Base-by-base conservation (phyloP, 2,329 filamentous ascomycete genomes). In the Clonostachys solani region DNA sequence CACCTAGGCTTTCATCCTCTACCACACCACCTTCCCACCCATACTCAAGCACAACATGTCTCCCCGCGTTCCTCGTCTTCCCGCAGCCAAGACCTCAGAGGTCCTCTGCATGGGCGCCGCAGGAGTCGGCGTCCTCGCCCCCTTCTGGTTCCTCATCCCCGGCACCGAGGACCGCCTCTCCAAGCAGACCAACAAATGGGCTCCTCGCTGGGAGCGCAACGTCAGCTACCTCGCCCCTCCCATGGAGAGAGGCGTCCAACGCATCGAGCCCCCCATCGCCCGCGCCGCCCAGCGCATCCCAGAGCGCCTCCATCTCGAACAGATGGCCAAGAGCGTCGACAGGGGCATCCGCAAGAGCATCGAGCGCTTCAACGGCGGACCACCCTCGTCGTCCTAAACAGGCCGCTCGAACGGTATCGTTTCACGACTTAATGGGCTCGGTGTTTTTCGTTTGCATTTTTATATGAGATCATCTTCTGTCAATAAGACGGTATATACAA, bases 171-270 rank as follows among this genome's bases (percentile, higher is more conserved):
- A 81, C 60, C 71, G 72, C 40, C 60, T 82, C 35, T 72, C 75
- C 46, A 63, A 64, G 19, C 77, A 80, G 61, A 82, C 79, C 5
- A 66, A 69, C 49, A 73, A 75, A 56, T 82, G 79, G 79, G 79
- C 78, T 5, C 77, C 78, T 16, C 73, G 76, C 47, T 83, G 79
- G 79, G 78, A 82, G 63, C 68, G 71, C 46, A 80, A 79, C 62
- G 73, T 81, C 58, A 72, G 65, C 52, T 76, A 74, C 66, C 74
- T 81, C 59, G 64, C 67, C 9, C 63, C 67, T n/a, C 72, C 73
- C 15, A 69, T 71, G 29, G 69, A 75, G 60, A 64, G 65, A 17
- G 64, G 71, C 44, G 68, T 77, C 38, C 72, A 74, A 53, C 69
- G 73, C 45, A 67, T 78, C 46, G 67, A 77, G 57, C 75, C 74